A percentile compares a stretch with the other conserved stretches of the same genome.
Conservation (phyloP, 2,329 filamentous ascomycete species). For the Aureobasidium sp. region DNA sequence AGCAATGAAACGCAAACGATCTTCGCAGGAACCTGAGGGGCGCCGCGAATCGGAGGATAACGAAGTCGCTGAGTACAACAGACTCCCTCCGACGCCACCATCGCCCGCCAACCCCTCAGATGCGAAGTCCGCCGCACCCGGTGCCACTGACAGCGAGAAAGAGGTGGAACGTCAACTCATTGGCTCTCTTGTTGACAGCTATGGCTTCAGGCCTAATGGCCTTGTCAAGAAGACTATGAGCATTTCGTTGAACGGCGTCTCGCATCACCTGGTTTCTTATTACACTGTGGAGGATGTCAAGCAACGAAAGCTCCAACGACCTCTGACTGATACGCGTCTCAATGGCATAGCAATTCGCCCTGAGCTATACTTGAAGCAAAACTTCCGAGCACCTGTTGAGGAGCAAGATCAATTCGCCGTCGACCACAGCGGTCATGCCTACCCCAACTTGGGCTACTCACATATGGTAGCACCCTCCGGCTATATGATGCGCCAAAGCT, state of each 20-base stretch:
- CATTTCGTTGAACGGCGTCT: slow-evolving; percentile 64
- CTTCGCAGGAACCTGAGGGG: slow-evolving; percentile 46
- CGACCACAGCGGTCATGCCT: slow-evolving; percentile 27
- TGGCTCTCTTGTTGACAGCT: slow-evolving; percentile 82
- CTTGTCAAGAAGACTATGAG: slow-evolving; percentile 92
- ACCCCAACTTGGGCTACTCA: slow-evolving; percentile 28
- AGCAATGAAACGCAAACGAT: slow-evolving; percentile 62
- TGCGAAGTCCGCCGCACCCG: slow-evolving; percentile 22
- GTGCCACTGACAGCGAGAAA: slow-evolving; percentile 26
- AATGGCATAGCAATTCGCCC: slow-evolving; percentile 29
- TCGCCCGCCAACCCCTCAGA: slow-evolving; percentile 26
- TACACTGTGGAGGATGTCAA: slow-evolving; percentile 78
- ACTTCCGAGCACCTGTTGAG: slow-evolving; percentile 33
- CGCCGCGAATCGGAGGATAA: slow-evolving; percentile 29
- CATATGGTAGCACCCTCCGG: slow-evolving; percentile 21
- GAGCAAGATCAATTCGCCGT: slow-evolving; percentile 32
- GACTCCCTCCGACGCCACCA: slow-evolving; percentile 29
- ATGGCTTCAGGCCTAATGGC: slow-evolving; percentile 74
- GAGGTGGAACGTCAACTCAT: slow-evolving; percentile 57
- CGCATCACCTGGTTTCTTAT: slow-evolving; percentile 83
- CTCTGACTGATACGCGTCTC: slow-evolving; percentile 46
- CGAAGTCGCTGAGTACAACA: slow-evolving; percentile 21
- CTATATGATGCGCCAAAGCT: slow-evolving; percentile 27
- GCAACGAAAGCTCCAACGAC: slow-evolving; percentile 50
- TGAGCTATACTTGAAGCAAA: slow-evolving; percentile 33